Conservation (phyloP, 1,284 basidiomycete genomes). For the Trichosporon inkin region DNA sequence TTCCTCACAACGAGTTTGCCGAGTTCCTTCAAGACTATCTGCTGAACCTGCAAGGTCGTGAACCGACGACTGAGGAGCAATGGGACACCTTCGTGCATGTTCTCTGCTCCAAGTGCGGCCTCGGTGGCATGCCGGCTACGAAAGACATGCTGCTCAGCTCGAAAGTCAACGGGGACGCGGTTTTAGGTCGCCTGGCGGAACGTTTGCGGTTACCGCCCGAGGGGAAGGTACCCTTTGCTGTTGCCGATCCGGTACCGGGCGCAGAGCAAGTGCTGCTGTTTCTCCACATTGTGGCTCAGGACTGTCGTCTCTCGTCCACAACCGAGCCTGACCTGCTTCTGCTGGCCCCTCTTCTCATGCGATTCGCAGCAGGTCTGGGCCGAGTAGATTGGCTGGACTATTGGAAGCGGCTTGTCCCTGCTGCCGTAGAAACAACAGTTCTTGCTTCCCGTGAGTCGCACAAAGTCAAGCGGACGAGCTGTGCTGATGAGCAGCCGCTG, state of each 20-base stretch:
- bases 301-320: constrained; percentile 41
- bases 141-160: background rate
- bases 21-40: constrained; percentile 12
- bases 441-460: background rate
- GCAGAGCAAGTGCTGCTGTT: constrained; percentile 55
- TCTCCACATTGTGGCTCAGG: constrained; percentile 71
- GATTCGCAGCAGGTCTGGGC: constrained; percentile 60
- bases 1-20: constrained; percentile 46
- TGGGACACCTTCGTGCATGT: constrained; percentile 25
- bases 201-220: constrained; percentile 45
- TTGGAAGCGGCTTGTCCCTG: constrained; percentile 71
- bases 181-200: constrained; percentile 52
- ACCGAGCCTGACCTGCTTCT: constrained; percentile 58
- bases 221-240: background rate
- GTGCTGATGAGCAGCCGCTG: constrained; percentile 13
- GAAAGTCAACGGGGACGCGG: constrained; percentile 37
- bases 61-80: background rate
- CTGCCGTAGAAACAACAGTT: constrained; percentile 36
- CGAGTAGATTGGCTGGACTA: constrained; percentile 82
- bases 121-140: background rate
- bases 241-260: background rate
- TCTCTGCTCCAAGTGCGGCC: constrained; percentile 41
- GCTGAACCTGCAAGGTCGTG: background rate
- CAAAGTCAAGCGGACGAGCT: background rate
- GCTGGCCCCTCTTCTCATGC: constrained; percentile 63